Conservation (phyloP, 768 basidiomycete species). For the Thelephora aurantiotincta region DNA sequence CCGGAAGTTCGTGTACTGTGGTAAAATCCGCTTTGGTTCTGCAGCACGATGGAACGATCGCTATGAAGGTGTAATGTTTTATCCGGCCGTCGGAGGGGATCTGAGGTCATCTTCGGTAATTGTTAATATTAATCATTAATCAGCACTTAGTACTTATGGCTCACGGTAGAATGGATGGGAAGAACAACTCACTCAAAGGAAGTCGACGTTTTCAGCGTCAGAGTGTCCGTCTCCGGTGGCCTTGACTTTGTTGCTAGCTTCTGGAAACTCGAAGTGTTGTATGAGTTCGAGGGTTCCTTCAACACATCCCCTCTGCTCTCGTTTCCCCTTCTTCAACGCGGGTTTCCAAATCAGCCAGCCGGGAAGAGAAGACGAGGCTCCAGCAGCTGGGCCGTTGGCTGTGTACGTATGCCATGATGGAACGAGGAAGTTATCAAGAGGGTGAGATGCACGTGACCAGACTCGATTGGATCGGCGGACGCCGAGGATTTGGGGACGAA, state of each 20-base stretch:
- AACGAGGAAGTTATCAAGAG: background rate
- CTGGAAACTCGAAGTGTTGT: conserved; percentile 95
- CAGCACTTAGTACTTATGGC: no score
- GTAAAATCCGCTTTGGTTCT: conserved; percentile 88
- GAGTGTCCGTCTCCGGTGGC: conserved; percentile 88
- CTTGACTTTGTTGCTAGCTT: conserved; percentile 85
- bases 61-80: conserved; percentile 92
- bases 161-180: background rate
- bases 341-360: conserved; percentile 83
- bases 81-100: conserved; percentile 97
- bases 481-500: no score
- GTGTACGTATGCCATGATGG: conserved; percentile 86
- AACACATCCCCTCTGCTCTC: conserved; percentile 52
- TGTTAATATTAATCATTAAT: no score
- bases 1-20: conserved; percentile 84
- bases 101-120: conserved; percentile 24
- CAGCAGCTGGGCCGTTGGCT: conserved; percentile 82
- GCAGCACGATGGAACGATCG: conserved; percentile 87
- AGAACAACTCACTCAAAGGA: conserved; percentile 59
- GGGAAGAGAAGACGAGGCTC: conserved; percentile 83
- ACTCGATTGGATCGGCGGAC: no score
- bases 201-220: conserved; percentile 95
- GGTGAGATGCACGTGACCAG: no score
- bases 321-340: conserved; percentile 49
- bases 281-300: conserved; percentile 83